Evolutionary conservation across 208 protist genomes (phyloP), one percentile per base, ranked within the genome.

Genomic region (Acanthamoeba triangularis): DNA sequence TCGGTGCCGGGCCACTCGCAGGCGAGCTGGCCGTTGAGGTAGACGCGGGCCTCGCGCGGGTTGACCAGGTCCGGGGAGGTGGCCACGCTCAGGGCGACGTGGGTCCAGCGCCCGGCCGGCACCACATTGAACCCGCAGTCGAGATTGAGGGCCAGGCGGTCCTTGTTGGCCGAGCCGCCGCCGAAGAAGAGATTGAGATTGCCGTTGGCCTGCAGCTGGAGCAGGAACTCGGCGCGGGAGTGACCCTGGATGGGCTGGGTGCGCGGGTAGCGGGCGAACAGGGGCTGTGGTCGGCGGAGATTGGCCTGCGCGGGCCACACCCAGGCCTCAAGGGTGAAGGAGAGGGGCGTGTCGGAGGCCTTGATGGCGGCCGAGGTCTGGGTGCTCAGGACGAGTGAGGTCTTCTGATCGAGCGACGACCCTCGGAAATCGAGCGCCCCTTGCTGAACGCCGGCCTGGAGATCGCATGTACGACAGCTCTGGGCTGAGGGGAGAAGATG

Each of bases 111-210:
- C 1, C 10, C 16, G 23, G 33, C 14, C 30, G 44, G 44, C 16
- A 88, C 30, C 1, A 65, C 13, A 6, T 59, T 65, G 52, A 65
- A 88, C 0, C 80, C 80, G 33, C 80, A 88, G 52, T 88, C 80
- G 35, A 88, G 28, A 5, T 88, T 30, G 52, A 88, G 80, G 3
- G n/a, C 80, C 23, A 88, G 18, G 13, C 80, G 20, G 47, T 88
- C 28, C 13, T 14, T 16, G 52, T 88, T 88, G 30, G 80, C 23
- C 20, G 80, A 88, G 10, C 80, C 80, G 49, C 80, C 80, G 52
- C 80, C 80, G 14, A 88, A 63, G 49, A 88, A 44, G 35, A 88
- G 80, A n/a, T 88, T 88, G 52, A 88, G 49, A 35, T 88, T 88
- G 7, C 80, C 80, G 33, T 88, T 88, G 80, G 10, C 49, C 52